These are phyloP conservation scores for Rhynchospora breviuscula DNA, from an alignment of 176 grass and related monocot species.

Conservation along the genomic window DNA sequence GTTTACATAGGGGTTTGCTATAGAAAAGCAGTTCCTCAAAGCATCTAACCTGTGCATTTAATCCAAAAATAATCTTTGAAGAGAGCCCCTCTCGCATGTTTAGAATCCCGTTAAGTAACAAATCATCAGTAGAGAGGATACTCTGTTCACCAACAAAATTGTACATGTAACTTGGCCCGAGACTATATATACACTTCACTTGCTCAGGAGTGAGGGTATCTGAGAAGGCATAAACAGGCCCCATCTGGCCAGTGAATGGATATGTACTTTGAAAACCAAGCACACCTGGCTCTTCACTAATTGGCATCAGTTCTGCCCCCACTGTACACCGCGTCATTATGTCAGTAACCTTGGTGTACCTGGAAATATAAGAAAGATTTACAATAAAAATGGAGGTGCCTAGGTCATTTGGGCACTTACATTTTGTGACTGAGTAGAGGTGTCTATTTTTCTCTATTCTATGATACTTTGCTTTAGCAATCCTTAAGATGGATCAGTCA, in stretches of 20 bases:
- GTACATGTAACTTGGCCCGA: conserved; percentile 99
- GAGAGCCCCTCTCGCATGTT: conserved; percentile 83
- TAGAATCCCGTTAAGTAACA: conserved; percentile 63
- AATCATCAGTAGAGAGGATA: conserved; percentile 66
- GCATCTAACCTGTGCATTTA: conserved; percentile 75
- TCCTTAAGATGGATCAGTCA: neutral
- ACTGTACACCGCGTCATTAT: conserved; percentile 76
- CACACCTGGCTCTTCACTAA: conserved; percentile 65
- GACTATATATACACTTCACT: conserved; percentile 82
- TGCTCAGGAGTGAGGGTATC: conserved; percentile 89
- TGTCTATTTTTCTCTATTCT: neutral
- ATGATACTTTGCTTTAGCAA: neutral
- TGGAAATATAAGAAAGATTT: conserved; percentile 39
- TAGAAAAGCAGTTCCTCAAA: neutral
- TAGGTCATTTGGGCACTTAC: neutral
- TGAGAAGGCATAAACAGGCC: conserved; percentile 81
- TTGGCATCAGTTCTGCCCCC: conserved; percentile 77
- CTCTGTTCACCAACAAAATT: conserved; percentile 87
- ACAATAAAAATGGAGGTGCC: conserved; percentile 19
- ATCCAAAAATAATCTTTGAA: conserved; percentile 92
- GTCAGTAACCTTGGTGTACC: conserved; percentile 94
- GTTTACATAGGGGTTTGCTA: neutral
- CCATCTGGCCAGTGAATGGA: conserved; percentile 93
- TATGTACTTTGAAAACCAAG: conserved; percentile 68
- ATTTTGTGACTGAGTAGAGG: neutral